Evolutionary conservation across 192 early-diverging fungal species (phyloP), one percentile per base, ranked within the genome.

Genomic region (Coemansia asiatica): DNA sequence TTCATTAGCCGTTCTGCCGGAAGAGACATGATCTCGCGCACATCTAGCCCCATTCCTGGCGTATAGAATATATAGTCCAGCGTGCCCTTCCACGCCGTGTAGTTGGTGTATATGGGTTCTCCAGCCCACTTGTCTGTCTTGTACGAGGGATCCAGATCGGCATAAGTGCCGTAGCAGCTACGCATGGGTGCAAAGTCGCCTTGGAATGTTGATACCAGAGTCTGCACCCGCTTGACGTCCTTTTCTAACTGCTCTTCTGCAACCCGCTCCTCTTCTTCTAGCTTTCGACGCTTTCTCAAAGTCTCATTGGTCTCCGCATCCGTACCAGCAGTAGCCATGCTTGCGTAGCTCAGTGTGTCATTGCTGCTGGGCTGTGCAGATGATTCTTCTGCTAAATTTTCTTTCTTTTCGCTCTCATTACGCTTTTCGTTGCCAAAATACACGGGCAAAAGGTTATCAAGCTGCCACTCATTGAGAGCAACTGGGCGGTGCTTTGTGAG

Each of bases 401-500:
- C 72, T 5, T 46, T 36, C 4, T 50, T 46, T 10, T 59, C 62
- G 16, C 13, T 29, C 0, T 61, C 59, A 4, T 70, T 60, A 1
- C 63, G 55, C 0, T 36, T 62, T 4, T 53, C 55, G 0, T 55
- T 55, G 0, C 49, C 57, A 26, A 28, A 55, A 15, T 69, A 40
- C 48, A 2, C 60, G 21, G 80, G 80, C 12, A 82, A 68, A 56
- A 82, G 48, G 40, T 82, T 76, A 29, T 82, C 80, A 8, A 71
- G 56, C 66, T 82, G 80, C 71, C 65, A 63, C 13, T 82, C 80
- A 51, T 62, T 82, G 21, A 82, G 81, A 4, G 56, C 49, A 9
- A 84, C 71, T 0, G 85, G 84, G 10, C 84, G 78, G 48, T 68
- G 50, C 58, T 71, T 82, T 16, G 84, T 85, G 68, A 85, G 64